Conservation (phyloP, 2,329 filamentous ascomycete species). For the Cercospora brassicicola region DNA sequence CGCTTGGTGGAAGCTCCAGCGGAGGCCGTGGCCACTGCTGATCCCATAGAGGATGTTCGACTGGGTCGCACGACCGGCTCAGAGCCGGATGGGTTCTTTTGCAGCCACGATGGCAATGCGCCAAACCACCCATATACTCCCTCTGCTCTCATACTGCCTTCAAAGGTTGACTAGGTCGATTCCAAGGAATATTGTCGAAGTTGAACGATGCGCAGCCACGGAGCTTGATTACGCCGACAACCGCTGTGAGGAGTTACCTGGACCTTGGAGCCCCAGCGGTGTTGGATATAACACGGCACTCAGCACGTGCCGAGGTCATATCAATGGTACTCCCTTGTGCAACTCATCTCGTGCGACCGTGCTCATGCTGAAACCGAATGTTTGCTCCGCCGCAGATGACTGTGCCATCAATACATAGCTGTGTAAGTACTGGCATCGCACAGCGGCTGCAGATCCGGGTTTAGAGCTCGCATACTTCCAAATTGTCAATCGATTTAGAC, state of each 20-base stretch:
- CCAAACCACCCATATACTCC: conserved; percentile 5
- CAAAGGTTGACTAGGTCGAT: background rate
- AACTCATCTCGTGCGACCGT: background rate
- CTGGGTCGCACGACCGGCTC: background rate
- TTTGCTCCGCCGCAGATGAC: background rate
- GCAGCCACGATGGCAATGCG: conserved; percentile 10
- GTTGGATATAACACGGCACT: background rate
- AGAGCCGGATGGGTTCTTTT: background rate
- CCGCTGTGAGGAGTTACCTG: background rate
- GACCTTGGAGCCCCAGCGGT: background rate
- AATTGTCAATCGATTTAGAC: conserved; percentile 25
- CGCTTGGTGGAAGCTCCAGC: conserved; percentile 8
- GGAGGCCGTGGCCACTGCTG: background rate
- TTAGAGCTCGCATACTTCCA: background rate
- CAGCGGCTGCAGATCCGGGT: background rate
- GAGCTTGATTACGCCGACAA: background rate
- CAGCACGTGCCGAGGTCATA: background rate
- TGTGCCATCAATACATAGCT: background rate
- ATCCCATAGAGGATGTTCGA: background rate
- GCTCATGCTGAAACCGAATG: background rate
- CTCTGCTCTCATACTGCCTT: background rate
- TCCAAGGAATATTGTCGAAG: background rate
- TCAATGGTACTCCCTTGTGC: background rate
- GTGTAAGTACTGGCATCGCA: background rate
- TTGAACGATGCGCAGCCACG: background rate